Conservation (phyloP, 164 flowering plant species). For the Brasenia schreberi region DNA sequence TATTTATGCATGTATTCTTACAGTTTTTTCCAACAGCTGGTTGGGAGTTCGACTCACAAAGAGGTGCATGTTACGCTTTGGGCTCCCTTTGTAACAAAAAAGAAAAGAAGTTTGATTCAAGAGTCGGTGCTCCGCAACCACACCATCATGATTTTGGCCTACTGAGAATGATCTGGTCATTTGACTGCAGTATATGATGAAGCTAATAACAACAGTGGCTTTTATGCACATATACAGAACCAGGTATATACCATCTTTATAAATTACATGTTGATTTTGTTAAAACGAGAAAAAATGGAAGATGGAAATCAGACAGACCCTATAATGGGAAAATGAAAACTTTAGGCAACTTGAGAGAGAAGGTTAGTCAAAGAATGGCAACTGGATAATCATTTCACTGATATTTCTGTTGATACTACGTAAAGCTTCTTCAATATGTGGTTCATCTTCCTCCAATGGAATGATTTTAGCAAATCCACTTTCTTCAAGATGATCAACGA, state of each 20-base stretch:
- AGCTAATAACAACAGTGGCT: no score
- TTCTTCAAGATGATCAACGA: conserved; percentile 41
- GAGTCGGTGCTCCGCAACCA: no score
- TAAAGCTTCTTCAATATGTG: conserved; percentile 33
- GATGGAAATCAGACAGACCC: neutral
- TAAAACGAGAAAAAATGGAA: neutral
- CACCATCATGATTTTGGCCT: no score
- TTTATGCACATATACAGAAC: neutral
- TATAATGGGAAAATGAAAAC: neutral
- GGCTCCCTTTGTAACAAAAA: no score
- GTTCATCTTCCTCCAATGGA: conserved; percentile 56
- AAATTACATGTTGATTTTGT: neutral
- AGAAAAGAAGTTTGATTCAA: no score
- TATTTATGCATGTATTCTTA: no score
- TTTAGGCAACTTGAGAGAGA: conserved; percentile 16
- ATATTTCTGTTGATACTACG: conserved; percentile 38
- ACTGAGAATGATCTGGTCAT: no score
- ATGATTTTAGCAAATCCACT: conserved; percentile 53
- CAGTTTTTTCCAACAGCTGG: no score
- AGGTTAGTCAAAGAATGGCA: conserved; percentile 32
- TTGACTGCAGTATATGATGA: no score
- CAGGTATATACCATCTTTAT: neutral
- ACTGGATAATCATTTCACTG: conserved; percentile 30
- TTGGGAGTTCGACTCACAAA: no score
- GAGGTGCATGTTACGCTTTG: no score